These are phyloP conservation scores for Aspergillus sp. DNA, from an alignment of 2,329 filamentous ascomycete genomes.

Conservation along the genomic window DNA sequence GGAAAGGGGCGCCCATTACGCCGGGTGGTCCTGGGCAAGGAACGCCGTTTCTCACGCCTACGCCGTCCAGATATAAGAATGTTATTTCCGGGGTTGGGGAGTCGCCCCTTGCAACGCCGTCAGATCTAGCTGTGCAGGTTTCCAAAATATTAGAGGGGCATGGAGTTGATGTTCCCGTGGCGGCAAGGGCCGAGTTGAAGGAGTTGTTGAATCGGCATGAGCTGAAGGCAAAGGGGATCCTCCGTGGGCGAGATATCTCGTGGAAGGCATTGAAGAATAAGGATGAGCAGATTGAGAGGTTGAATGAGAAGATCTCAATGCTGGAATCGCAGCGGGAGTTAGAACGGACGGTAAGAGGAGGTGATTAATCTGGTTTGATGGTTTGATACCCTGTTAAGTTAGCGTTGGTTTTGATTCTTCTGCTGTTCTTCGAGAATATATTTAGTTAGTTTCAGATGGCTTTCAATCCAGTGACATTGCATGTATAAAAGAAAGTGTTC, in stretches of 20 bases:
- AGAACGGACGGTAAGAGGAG: slow-evolving; percentile 47
- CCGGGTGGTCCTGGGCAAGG: slow-evolving; percentile 1
- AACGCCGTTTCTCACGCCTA: slow-evolving; percentile 31
- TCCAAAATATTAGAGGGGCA: slow-evolving; percentile 37
- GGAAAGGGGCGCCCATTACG: not conserved
- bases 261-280: slow-evolving; percentile 62
- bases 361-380: slow-evolving; percentile 29
- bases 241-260: slow-evolving; percentile 64
- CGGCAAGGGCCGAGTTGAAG: slow-evolving; percentile 37
- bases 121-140: slow-evolving; percentile 23
- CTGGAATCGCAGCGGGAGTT: slow-evolving; percentile 58
- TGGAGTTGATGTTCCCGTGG: slow-evolving; percentile 31
- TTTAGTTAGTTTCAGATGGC: not conserved
- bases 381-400: slow-evolving; percentile 9
- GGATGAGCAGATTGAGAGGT: slow-evolving; percentile 63
- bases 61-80: slow-evolving; percentile 30
- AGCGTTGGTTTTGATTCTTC: not conserved
- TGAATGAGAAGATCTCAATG: slow-evolving; percentile 64
- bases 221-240: slow-evolving; percentile 60
- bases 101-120: slow-evolving; percentile 18
- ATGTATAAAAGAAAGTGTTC: not conserved
- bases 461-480: not conserved
- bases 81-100: slow-evolving; percentile 21
- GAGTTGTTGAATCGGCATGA: slow-evolving; percentile 56
- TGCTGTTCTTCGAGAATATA: not conserved